These are phyloP conservation scores for Neoarthrinium moseri DNA, from an alignment of 2,329 filamentous ascomycete genomes.

Conservation along the genomic window DNA sequence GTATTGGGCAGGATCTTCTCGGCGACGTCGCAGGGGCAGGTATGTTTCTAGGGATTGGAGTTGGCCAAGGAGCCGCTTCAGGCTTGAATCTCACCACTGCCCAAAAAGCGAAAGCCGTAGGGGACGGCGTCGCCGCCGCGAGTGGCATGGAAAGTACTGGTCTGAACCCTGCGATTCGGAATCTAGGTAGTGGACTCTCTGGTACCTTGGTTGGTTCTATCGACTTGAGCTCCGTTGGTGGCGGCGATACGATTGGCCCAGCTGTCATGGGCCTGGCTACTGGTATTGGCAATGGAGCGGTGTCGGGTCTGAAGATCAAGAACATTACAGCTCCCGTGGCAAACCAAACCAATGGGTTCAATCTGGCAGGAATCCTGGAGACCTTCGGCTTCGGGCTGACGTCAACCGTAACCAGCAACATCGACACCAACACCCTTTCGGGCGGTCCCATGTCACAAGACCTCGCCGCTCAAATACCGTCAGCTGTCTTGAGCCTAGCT, in stretches of 20 bases:
- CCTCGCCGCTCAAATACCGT: slow-evolving; percentile 12
- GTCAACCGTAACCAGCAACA: slow-evolving; percentile 21
- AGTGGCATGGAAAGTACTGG: slow-evolving; percentile 27
- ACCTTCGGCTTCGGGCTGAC: slow-evolving; percentile 27
- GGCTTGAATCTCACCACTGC: slow-evolving; percentile 19
- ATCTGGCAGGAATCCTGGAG: slow-evolving; percentile 20
- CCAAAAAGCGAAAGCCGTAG: slow-evolving; percentile 14
- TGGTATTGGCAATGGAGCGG: slow-evolving; percentile 15
- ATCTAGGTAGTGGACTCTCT: slow-evolving; percentile 25
- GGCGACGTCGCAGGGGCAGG: slow-evolving; percentile 15
- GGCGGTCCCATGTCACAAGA: slow-evolving; percentile 1
- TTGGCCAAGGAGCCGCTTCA: slow-evolving; percentile 20
- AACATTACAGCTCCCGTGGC: slow-evolving; percentile 1
- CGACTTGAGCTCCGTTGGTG: slow-evolving; percentile 15
- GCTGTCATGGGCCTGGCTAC: slow-evolving; percentile 14
- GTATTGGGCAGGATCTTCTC: slow-evolving; percentile 9
- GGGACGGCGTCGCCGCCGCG: slow-evolving; percentile 17
- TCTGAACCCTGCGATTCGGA: slow-evolving; percentile 27
- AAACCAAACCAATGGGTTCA: too few species aligned
- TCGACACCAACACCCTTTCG: slow-evolving; percentile 15
- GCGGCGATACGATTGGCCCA: slow-evolving; percentile 12
- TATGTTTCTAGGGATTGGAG: slow-evolving; percentile 21
- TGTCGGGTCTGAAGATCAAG: slow-evolving; percentile 15
- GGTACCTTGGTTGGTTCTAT: slow-evolving; percentile 25
- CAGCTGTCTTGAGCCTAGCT: slow-evolving; percentile 14